A percentile compares a stretch with the other conserved stretches of the same genome.
Evolutionary conservation across 176 grass and related monocot species (phyloP).

Genomic region (Oryza rufipogon): DNA sequence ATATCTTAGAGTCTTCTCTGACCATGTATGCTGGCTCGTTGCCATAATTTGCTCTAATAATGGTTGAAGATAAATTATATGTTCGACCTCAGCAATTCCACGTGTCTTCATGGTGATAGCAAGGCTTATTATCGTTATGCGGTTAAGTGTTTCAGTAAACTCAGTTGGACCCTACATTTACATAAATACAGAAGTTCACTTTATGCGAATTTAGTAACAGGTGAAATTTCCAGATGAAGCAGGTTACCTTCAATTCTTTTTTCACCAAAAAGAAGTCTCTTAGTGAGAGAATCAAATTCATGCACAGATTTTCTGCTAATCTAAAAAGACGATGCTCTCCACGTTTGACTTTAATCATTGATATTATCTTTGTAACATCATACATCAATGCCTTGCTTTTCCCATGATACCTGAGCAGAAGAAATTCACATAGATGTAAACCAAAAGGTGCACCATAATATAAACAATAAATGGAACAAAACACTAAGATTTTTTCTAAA

Average conservation of each 20-base stretch:
- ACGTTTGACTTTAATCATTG: conserved; percentile 94
- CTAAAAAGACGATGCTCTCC: conserved; percentile 96
- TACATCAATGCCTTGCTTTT: conserved; percentile 99
- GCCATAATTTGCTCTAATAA: conserved; percentile 99
- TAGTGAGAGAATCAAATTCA: conserved; percentile 98
- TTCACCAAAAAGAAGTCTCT: conserved; percentile 98
- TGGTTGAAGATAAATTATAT: conserved; percentile 91
- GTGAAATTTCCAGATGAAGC: conserved; percentile 23
- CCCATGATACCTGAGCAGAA: conserved; percentile 73
- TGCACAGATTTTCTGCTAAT: conserved; percentile 98
- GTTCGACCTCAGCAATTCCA: conserved; percentile 96
- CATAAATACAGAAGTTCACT: conserved; percentile 25
- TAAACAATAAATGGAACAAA: conserved; percentile 22
- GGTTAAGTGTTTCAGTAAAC: conserved; percentile 98
- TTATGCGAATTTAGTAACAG: neutral
- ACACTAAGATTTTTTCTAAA: conserved; percentile 3
- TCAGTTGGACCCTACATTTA: conserved; percentile 87
- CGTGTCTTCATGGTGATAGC: conserved; percentile 98
- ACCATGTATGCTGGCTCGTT: conserved; percentile 96
- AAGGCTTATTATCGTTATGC: conserved; percentile 99
- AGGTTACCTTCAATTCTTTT: conserved; percentile 91
- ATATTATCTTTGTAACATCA: conserved; percentile 99
- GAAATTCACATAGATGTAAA: conserved; percentile 23
- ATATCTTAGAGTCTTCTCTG: conserved; percentile 83
- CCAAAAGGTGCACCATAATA: conserved; percentile 31